Evolutionary conservation across 2,329 filamentous ascomycete genomes (phyloP), one percentile per base, ranked within the genome.

Genomic region (Fonsecaea monophora): DNA sequence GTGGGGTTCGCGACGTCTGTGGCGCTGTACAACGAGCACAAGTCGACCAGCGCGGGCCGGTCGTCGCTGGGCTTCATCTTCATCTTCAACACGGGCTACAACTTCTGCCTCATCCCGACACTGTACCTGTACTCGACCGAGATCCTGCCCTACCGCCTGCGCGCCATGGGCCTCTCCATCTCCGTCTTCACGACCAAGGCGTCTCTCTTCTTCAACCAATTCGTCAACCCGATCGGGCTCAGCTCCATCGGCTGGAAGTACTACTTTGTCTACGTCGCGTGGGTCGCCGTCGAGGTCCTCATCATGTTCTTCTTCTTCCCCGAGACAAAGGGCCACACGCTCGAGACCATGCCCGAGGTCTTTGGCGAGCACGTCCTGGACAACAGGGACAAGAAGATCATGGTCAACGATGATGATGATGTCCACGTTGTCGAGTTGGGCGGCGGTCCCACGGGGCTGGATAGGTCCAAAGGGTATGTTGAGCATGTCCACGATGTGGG

Each of bases 231-330:
- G 0, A 72, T 78, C 3, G 77, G 74, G 2, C 78, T 79, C 58
- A 68, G 70, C 72, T 75, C 63, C 2, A 86, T 88, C 64, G 81
- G 80, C 12, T 86, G 81, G 50, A 69, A 69, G 15, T 78, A 77
- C 32, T 82, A 81, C 58, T 78, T 82, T 60, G 76, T 82, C 59
- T 82, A 81, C 60, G 80, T 78, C 1, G 75, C 75, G 54, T 72
- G 81, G 53, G 80, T 79, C 54, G 73, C 69, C 8, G 37, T 76
- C 3, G 75, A 75, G 32, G 74, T 74, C n/a, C 64, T 70, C 0
- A 79, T 78, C 53, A 74, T 78, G 25, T 78, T 73, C 72, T 69
- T 68, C 21, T 77, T 75, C 42, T 76, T 75, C 7, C 78, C 78
- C 15, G 64, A 65, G 57, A 65, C 62, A 12, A 54, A 38, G 32